phyloP scores from a whole-genome alignment of 2,329 filamentous ascomycete species.

The Laburnicola sp. region DNA sequence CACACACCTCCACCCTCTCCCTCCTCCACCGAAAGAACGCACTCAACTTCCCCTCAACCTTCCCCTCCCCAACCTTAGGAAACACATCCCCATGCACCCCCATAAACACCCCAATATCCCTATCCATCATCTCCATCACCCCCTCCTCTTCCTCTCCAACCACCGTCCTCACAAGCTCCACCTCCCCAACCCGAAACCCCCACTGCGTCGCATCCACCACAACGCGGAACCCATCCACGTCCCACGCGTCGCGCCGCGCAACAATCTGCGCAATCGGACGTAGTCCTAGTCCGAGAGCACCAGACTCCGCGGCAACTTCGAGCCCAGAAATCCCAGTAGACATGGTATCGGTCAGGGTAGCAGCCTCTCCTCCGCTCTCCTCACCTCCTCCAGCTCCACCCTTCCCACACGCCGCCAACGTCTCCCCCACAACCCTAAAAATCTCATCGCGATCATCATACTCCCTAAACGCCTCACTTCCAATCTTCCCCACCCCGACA shows the following conservation, averaged over 20 bases:
- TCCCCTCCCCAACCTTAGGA: background rate
- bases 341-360: no score
- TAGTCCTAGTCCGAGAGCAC: background rate
- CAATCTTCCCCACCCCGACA: no score
- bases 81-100: background rate
- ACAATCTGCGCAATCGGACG: background rate
- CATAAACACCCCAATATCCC: background rate
- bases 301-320: background rate
- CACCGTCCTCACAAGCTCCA: background rate
- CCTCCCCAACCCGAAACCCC: background rate
- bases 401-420: no score
- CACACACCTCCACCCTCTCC: background rate
- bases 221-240: background rate
- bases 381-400: no score
- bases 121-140: background rate
- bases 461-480: no score
- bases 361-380: no score
- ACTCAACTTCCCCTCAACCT: slow-evolving; percentile 4
- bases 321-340: background rate
- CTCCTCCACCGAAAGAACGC: background rate
- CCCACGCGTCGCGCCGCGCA: background rate
- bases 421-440: no score
- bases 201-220: background rate
- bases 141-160: background rate
- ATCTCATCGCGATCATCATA: no score